Base-by-base conservation (phyloP, 108 stramenopile species). In the Cyclostephanos invisitatus region DNA sequence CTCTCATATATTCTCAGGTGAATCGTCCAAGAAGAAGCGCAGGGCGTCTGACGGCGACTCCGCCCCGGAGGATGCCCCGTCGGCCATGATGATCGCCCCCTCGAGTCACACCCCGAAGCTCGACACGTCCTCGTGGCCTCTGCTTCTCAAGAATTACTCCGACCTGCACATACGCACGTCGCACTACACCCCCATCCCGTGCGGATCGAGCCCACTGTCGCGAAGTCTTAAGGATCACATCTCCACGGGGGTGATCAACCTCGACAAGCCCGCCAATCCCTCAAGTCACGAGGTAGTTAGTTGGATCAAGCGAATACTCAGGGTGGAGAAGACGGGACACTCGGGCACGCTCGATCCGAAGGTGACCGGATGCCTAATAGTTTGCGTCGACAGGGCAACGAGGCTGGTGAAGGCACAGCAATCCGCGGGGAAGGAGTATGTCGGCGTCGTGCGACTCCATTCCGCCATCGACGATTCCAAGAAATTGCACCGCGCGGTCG, bases 311-410 rank as follows among this genome's bases (percentile, higher is more conserved):
- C 94, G 98, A 57, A 99, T 99, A 69, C 84, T 99, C 9, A 87
- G 99, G 21, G 98, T 98, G 27, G 98, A 99, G 70, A 99, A 99
- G 87, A 99, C 99, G 38, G 99, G 99, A 29, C 99, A 99, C 74
- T 91, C 90, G 42, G 99, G 99, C 32, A 99, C 99, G 20, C 91
- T 99, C 44, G 99, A 99, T 83, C 99, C 99, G 22, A 99, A 99
- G 85, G 99, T 99, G 12, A 99, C 99, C 0, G 99, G 99, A 21
- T 99, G 99, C 85, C 83, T 99, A 50, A 99, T 99, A 74, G 99
- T 99, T n/a, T 99, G 99, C 80, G 87, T 99, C 67, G 97, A 99
- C 84, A 91, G 99, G 10, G 98, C 98, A 69, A 99, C 99, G 12
- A 91, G 99, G 21, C 78, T 99, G 32, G 99, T 98, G 73, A 99